Conservation (phyloP, 768 basidiomycete species). For the Asterophora parasitica region DNA sequence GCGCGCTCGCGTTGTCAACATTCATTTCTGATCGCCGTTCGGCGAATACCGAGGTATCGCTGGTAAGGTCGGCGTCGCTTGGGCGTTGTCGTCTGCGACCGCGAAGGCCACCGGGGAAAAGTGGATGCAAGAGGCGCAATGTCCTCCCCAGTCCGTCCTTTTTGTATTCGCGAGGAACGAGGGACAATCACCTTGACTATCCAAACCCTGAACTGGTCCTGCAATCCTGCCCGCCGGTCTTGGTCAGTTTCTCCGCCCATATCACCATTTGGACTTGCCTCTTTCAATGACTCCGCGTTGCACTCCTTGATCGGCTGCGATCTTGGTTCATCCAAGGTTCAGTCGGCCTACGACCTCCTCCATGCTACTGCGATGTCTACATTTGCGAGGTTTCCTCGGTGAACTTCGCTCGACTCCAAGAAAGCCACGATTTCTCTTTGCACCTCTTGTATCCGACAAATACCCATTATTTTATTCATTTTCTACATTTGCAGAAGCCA, state of each 20-base stretch:
- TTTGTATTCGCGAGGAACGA: slow-evolving; percentile 11
- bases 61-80: too few relatives aligned
- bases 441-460: slow-evolving; percentile 1
- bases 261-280: slow-evolving; percentile 14
- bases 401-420: background rate
- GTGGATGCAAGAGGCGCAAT: slow-evolving; percentile 16
- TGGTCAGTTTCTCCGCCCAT: slow-evolving; percentile 13
- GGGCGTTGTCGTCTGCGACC: too few relatives aligned
- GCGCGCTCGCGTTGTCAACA: slow-evolving; percentile 24
- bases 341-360: background rate
- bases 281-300: slow-evolving; percentile 1
- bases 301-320: slow-evolving; percentile 4
- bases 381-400: background rate
- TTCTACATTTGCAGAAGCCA: slow-evolving; percentile 14
- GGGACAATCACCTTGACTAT: slow-evolving; percentile 6
- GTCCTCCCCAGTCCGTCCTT: background rate
- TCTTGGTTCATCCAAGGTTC: background rate
- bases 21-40: slow-evolving; percentile 54
- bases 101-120: too few relatives aligned
- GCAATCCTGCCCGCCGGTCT: slow-evolving; percentile 10
- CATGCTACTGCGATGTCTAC: background rate
- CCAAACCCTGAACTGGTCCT: slow-evolving; percentile 5
- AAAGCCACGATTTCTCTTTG: background rate
- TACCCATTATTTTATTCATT: slow-evolving; percentile 13
- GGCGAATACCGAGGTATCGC: slow-evolving; percentile 38